Conservation (phyloP, 2,329 filamentous ascomycete species). For the Sordariomycetes sp. region DNA sequence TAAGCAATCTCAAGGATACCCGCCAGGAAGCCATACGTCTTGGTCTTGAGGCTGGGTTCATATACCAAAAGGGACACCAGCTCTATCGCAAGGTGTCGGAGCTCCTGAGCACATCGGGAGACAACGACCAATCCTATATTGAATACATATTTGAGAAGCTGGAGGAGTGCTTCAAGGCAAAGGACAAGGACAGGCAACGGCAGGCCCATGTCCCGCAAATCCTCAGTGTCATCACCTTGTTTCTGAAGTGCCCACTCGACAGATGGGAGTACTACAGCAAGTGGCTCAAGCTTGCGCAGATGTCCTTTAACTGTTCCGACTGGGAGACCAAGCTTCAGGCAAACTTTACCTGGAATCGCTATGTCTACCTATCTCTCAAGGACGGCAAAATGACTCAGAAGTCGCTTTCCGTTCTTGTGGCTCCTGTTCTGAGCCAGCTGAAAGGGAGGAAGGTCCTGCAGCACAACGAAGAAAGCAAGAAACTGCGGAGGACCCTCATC, state of each 20-base stretch:
- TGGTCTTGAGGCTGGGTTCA: constrained; percentile 60
- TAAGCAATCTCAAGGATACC: constrained; percentile 71
- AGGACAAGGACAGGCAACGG: constrained; percentile 42
- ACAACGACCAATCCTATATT: constrained; percentile 52
- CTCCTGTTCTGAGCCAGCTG: constrained; percentile 61
- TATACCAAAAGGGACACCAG: constrained; percentile 58
- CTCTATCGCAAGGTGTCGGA: constrained; percentile 59
- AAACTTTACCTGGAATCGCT: constrained; percentile 76
- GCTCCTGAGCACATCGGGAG: constrained; percentile 43
- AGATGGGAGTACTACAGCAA: constrained; percentile 65
- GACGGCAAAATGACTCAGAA: constrained; percentile 45
- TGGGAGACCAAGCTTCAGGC: constrained; percentile 63
- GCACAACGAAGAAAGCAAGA: constrained; percentile 38
- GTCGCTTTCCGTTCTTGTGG: constrained; percentile 38
- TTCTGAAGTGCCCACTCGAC: constrained; percentile 57
- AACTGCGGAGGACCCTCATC: constrained; percentile 45
- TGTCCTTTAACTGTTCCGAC: constrained; percentile 76
- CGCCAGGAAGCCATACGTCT: constrained; percentile 65
- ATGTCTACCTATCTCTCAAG: constrained; percentile 65
- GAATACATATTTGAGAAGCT: constrained; percentile 61
- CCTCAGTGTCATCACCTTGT: constrained; percentile 75
- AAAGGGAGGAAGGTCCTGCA: constrained; percentile 53
- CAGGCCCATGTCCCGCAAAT: constrained; percentile 67
- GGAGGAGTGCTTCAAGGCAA: no score
- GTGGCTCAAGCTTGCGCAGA: constrained; percentile 73